Evolutionary conservation across 257 asterid species (phyloP).

Genomic region (Nicotiana knightiana): DNA sequence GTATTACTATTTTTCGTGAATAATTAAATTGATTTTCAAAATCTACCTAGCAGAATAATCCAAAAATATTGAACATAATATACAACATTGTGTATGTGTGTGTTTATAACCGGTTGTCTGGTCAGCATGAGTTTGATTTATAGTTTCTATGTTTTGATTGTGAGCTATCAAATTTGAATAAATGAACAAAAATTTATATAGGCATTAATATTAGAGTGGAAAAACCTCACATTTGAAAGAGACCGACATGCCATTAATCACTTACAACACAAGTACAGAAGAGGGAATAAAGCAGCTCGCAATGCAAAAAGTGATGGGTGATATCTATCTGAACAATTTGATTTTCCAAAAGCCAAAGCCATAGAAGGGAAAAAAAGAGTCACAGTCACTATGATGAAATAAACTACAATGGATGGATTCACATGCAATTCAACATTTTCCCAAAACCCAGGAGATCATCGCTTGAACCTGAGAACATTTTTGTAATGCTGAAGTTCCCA

Average conservation of each 20-base stretch:
- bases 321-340: neutral
- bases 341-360: neutral
- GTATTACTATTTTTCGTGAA: too few species aligned
- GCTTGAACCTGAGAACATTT: conserved; percentile 58
- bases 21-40: too few species aligned
- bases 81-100: too few species aligned
- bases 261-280: neutral
- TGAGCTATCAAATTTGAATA: too few species aligned
- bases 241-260: neutral
- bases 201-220: too few species aligned
- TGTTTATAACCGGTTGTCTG: neutral
- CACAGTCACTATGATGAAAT: neutral
- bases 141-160: too few species aligned
- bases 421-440: conserved; percentile 5
- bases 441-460: conserved; percentile 82
- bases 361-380: neutral
- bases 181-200: too few species aligned
- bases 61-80: too few species aligned
- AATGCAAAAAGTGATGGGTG: neutral
- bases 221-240: neutral
- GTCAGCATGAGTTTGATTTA: neutral
- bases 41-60: too few species aligned
- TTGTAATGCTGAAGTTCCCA: neutral
- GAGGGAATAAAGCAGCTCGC: neutral
- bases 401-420: neutral